Evolutionary conservation across 1,284 basidiomycete species (phyloP).

Genomic region (Ganoderma leucocontextum): DNA sequence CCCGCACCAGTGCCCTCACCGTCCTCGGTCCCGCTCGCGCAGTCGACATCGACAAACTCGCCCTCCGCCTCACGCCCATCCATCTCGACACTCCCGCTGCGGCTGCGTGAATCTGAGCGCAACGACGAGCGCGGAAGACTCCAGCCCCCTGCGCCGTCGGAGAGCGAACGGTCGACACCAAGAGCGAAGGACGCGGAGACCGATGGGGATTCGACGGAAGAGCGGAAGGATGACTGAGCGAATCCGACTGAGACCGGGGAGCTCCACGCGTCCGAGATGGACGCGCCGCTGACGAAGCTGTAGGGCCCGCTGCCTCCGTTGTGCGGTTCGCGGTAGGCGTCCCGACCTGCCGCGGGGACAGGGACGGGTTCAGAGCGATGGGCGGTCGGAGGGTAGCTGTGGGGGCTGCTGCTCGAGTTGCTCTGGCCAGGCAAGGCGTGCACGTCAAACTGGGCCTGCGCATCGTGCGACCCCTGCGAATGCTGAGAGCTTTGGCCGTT

Average conservation of each 20-base stretch:
- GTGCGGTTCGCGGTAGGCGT: conserved; percentile 33
- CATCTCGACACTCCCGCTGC: conserved; percentile 49
- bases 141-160: conserved; percentile 52
- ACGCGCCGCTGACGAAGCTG: conserved; percentile 35
- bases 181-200: conserved; percentile 29
- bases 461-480: conserved; percentile 14
- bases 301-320: conserved; percentile 30
- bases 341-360: conserved; percentile 29
- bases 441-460: conserved; percentile 22
- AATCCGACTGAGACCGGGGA: conserved; percentile 39
- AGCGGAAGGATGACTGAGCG: conserved; percentile 41
- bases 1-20: conserved; percentile 25
- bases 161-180: conserved; percentile 38
- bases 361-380: conserved; percentile 36
- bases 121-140: conserved; percentile 61
- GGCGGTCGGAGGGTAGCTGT: conserved; percentile 23
- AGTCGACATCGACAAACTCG: conserved; percentile 36
- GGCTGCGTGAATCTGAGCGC: conserved; percentile 49
- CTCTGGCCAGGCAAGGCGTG: conserved; percentile 15
- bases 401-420: conserved; percentile 23
- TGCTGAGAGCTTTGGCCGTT: not conserved
- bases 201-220: conserved; percentile 31
- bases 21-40: conserved; percentile 30
- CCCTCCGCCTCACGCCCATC: conserved; percentile 37
- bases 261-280: conserved; percentile 40